These are phyloP conservation scores for Stagonosporopsis chrysanthemi DNA, from an alignment of 2,329 filamentous ascomycete species.

Conservation along the genomic window DNA sequence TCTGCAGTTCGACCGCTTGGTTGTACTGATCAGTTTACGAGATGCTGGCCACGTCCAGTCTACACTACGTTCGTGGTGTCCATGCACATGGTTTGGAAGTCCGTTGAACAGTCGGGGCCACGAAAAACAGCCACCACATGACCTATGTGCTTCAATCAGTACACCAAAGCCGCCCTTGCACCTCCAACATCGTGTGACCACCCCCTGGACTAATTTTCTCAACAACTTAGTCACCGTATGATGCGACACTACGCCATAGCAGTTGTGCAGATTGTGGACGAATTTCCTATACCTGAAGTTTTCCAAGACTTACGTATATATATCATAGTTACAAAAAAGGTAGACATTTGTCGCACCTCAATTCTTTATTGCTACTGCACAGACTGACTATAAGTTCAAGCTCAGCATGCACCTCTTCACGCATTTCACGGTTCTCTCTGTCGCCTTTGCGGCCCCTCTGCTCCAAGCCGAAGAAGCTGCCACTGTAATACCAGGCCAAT, in stretches of 20 bases:
- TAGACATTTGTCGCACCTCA: not conserved
- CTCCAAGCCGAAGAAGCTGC: slow-evolving; percentile 38
- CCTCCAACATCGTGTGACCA: not conserved
- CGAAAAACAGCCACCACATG: not conserved
- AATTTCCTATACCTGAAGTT: not conserved
- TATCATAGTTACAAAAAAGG: not conserved
- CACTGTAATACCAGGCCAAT: slow-evolving; percentile 48
- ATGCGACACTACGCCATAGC: not conserved
- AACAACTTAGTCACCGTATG: not conserved
- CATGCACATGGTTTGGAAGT: not conserved
- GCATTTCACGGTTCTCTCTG: slow-evolving; percentile 45
- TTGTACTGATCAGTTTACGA: not conserved
- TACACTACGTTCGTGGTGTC: not conserved
- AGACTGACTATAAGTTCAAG: not conserved
- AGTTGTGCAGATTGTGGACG: not conserved
- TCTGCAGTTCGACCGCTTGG: not conserved
- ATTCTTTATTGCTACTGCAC: not conserved
- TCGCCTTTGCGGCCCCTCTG: slow-evolving; percentile 50
- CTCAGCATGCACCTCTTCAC: slow-evolving; percentile 41
- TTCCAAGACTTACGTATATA: not conserved
- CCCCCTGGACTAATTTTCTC: not conserved
- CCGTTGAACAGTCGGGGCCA: not conserved
- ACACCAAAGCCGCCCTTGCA: not conserved
- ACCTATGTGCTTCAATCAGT: not conserved
- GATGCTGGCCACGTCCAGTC: not conserved